Conservation (phyloP, 2,329 filamentous ascomycete species). For the Exophiala bonariae region DNA sequence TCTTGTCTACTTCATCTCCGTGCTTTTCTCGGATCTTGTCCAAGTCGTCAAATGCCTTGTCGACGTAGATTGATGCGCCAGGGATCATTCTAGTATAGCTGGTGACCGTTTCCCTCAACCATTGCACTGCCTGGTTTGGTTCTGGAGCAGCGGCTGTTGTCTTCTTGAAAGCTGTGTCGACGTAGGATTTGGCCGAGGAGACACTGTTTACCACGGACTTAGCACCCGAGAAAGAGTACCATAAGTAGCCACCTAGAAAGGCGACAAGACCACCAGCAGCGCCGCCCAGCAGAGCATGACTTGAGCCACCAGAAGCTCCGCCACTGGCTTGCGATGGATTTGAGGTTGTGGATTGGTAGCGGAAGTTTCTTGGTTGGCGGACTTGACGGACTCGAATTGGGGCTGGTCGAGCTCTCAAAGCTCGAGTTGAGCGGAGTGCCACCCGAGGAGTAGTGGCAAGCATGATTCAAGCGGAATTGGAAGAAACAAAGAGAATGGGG, state of each 20-base stretch:
- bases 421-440: slow-evolving; percentile 16
- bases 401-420: slow-evolving; percentile 10
- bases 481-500: not conserved
- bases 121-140: slow-evolving; percentile 65
- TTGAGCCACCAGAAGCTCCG: slow-evolving; percentile 7
- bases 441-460: slow-evolving; percentile 17
- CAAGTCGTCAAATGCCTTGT: slow-evolving; percentile 68
- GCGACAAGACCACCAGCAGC: slow-evolving; percentile 51
- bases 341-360: slow-evolving; percentile 15
- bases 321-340: not conserved
- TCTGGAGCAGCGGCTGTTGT: slow-evolving; percentile 64
- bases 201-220: slow-evolving; percentile 50
- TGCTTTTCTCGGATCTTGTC: slow-evolving; percentile 68
- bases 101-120: slow-evolving; percentile 65
- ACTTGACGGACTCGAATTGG: not conserved
- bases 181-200: slow-evolving; percentile 60
- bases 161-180: slow-evolving; percentile 60
- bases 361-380: slow-evolving; percentile 4
- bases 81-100: slow-evolving; percentile 72
- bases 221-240: slow-evolving; percentile 56
- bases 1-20: slow-evolving; percentile 67
- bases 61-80: slow-evolving; percentile 67
- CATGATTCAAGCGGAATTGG: slow-evolving; percentile 7
- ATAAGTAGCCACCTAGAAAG: slow-evolving; percentile 49
- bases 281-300: slow-evolving; percentile 47